Percentiles rank a stretch among this genome's conserved stretches.
Conservation (phyloP, 768 basidiomycete genomes). For the Suillus subalutaceus region DNA sequence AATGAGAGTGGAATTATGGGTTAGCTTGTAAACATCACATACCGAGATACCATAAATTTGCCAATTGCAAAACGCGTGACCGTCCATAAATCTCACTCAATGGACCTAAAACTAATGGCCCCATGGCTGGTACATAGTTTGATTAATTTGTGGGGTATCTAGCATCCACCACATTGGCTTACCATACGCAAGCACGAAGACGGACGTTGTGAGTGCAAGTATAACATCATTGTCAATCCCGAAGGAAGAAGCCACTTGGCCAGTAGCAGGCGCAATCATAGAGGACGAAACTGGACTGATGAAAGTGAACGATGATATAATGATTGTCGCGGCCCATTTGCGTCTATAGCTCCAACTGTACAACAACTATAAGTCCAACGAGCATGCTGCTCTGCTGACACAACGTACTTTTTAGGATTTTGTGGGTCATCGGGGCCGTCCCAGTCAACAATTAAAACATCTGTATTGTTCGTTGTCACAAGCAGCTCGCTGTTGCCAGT, state of each 20-base stretch:
- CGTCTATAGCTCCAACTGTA: constrained; percentile 55
- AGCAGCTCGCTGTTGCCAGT: not conserved
- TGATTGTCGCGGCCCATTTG: constrained; percentile 69
- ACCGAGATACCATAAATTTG: constrained; percentile 72
- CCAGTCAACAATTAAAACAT: not conserved
- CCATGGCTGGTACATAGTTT: constrained; percentile 16
- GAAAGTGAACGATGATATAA: constrained; percentile 70
- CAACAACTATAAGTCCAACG: not conserved
- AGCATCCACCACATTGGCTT: constrained; percentile 12
- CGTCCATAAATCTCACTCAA: constrained; percentile 75
- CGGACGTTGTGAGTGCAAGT: constrained; percentile 60
- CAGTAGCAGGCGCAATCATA: constrained; percentile 70
- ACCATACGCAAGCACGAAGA: constrained; percentile 66
- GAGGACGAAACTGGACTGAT: constrained; percentile 72
- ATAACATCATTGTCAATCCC: constrained; percentile 52
- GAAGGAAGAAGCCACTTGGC: constrained; percentile 55
- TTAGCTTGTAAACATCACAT: constrained; percentile 12
- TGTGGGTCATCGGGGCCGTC: not conserved
- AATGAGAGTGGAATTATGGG: not conserved
- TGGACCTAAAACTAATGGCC: constrained; percentile 53
- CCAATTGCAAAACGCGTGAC: constrained; percentile 56
- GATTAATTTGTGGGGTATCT: not conserved
- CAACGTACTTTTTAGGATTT: constrained; percentile 4
- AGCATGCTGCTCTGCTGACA: not conserved
- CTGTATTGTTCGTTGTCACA: not conserved